Base-by-base conservation (phyloP, 306 rosid genomes). In the Delonix regia region DNA sequence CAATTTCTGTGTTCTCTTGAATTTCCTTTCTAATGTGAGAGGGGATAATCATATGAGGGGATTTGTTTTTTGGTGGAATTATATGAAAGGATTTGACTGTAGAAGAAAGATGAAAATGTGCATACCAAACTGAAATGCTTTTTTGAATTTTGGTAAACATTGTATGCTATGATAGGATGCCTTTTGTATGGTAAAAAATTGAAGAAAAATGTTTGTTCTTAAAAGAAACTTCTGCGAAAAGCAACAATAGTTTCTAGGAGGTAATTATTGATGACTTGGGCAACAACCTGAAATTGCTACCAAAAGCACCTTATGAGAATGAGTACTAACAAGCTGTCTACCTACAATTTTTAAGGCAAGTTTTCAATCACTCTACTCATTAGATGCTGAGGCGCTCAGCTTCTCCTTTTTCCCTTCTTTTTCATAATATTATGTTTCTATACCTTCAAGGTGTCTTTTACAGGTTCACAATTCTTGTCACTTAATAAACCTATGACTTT, bases 381-480 rank as follows among this genome's bases (percentile, higher is more conserved):
- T 69, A 30, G 14, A 28, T 44, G 28, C 70, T 27, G 38, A 45
- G 70, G 70, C 16, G 8, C 69, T 19, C 25, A 12, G 69, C 55
- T 38, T 66, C 57, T 25, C 65, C 76, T 36, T 79, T 74, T 59
- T 33, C 1, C 30, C 47, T 24, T 28, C n/a, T 4, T 47, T 38
- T 49, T 56, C 41, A 36, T 28, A 18, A 22, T 56, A n/a, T 39
- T 39, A 10, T 56, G 22, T 48, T 47, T 45, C 48, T 38, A 49
- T 49, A 1, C 1, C 28, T 53, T 19, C 30, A 25, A 61, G 38
- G 72, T 27, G 62, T 71, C 47, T 33, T 55, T 13, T 22, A 30
- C 18, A 42, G 19, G 42, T 21, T 74, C 64, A 67, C 55, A 56
- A 59, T 30, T 81, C 64, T 56, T 56, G 24, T 67, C 62, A 55